Conservation (phyloP, 1,139 yeast species). For the Saccharomyces hybrid region DNA sequence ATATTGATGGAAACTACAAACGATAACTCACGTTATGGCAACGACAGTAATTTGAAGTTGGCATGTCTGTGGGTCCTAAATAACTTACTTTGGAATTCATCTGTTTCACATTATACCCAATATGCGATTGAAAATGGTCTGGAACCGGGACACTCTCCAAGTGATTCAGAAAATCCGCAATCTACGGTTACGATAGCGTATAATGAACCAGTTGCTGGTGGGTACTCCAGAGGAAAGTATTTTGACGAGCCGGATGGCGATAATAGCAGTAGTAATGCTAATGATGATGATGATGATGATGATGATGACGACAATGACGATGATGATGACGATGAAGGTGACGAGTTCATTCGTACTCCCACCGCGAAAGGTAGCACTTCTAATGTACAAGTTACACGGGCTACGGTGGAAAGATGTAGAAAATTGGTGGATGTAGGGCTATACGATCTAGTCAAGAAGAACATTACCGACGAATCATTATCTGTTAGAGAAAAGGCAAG, state of each 20-base stretch:
- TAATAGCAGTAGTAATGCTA: constrained; percentile 2
- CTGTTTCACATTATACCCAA: constrained; percentile 12
- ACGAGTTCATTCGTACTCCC: constrained; percentile 17
- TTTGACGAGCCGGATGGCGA: constrained; percentile 3
- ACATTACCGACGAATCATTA: constrained; percentile 25
- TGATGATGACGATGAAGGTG: constrained; percentile 10
- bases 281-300: constrained; percentile 23
- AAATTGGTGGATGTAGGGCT: constrained; percentile 26
- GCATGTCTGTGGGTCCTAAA: constrained; percentile 55
- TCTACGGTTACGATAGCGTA: not conserved
- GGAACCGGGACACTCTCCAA: constrained; percentile 11
- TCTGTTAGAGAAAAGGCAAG: constrained; percentile 31
- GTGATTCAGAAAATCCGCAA: constrained; percentile 7
- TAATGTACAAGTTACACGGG: constrained; percentile 10
- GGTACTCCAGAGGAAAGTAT: constrained; percentile 1
- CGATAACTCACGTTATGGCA: constrained; percentile 29
- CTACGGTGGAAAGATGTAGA: constrained; percentile 25
- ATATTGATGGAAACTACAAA: constrained; percentile 23
- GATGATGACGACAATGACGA: constrained; percentile 21
- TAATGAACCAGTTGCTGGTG: not conserved
- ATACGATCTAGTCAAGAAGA: constrained; percentile 25
- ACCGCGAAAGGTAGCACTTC: constrained; percentile 7
- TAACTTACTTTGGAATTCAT: constrained; percentile 46
- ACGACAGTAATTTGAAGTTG: constrained; percentile 38
- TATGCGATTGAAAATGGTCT: constrained; percentile 7